Percentiles rank a stretch among this genome's conserved stretches.
Conservation (phyloP, 2,329 filamentous ascomycete genomes). For the Fusarium acutatum region DNA sequence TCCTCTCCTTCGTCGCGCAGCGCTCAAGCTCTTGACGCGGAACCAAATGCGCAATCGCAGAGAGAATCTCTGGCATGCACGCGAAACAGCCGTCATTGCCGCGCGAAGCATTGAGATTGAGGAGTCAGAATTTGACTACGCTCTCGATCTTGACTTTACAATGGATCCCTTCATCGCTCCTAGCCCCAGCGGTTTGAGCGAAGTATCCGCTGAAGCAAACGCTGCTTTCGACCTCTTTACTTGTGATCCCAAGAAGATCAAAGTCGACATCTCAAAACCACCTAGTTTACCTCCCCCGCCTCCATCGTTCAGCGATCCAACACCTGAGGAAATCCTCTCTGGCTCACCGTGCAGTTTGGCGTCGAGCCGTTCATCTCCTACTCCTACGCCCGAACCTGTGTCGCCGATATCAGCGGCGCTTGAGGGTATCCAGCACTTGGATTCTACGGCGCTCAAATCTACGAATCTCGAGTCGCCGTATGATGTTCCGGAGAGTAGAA, state of each 20-base stretch:
- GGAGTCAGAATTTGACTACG: constrained; percentile 31
- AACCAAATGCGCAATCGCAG: constrained; percentile 44
- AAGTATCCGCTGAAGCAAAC: background rate
- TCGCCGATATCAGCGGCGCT: constrained; percentile 24
- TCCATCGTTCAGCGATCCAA: constrained; percentile 28
- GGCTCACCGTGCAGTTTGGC: background rate
- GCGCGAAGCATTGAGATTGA: constrained; percentile 49
- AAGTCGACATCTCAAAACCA: constrained; percentile 8
- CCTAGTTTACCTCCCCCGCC: constrained; percentile 12
- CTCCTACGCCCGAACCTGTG: background rate
- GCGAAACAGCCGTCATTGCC: constrained; percentile 45
- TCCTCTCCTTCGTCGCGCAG: constrained; percentile 51
- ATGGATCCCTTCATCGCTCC: background rate
- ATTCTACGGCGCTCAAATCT: constrained; percentile 7
- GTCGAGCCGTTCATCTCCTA: constrained; percentile 4
- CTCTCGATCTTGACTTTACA: background rate
- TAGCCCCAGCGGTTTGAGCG: background rate
- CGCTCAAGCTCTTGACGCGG: constrained; percentile 47
- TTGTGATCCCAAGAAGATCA: constrained; percentile 4
- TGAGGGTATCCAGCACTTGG: constrained; percentile 26
- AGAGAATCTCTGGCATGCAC: constrained; percentile 52
- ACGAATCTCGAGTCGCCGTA: constrained; percentile 39
- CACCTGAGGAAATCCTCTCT: background rate
- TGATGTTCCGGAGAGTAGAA: constrained; percentile 36
- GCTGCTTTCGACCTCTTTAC: background rate